Evolutionary conservation across 2,329 filamentous ascomycete species (phyloP).

Genomic region (Xylariaceae sp.): DNA sequence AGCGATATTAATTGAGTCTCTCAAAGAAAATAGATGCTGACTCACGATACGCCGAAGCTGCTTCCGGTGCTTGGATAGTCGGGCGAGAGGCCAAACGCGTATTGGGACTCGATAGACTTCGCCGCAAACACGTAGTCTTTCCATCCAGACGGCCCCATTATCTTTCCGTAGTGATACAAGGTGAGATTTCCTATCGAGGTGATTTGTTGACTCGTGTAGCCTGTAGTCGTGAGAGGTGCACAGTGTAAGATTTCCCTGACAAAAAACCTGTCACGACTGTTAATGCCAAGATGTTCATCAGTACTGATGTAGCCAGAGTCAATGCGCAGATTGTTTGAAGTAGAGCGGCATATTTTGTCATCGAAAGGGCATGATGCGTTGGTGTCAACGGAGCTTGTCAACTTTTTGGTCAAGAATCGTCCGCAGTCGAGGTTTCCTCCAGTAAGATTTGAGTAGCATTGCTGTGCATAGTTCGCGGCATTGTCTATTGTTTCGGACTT

Average conservation of each 20-base stretch:
- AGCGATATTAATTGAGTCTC: too few species aligned
- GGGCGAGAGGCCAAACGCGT: background rate
- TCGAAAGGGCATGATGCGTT: background rate
- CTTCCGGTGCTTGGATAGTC: too few species aligned
- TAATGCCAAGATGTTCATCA: background rate
- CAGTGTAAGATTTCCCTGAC: background rate
- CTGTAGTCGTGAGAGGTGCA: background rate
- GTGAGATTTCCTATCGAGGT: background rate
- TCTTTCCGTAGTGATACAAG: background rate
- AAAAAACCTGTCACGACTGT: background rate
- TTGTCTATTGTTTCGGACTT: background rate
- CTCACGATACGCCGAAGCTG: too few species aligned
- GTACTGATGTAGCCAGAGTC: background rate
- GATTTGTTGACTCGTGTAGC: background rate
- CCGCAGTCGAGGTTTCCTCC: background rate
- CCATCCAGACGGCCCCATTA: background rate
- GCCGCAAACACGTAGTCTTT: background rate
- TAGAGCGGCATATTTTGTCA: background rate
- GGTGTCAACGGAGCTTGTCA: background rate
- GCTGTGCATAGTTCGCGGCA: background rate
- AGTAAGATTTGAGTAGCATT: background rate
- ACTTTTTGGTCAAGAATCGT: background rate
- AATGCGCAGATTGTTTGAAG: background rate
- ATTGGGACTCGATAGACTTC: background rate
- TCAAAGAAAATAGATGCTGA: background rate